Conservation (phyloP, 1,284 basidiomycete species). For the Ceratobasidium theobromae region DNA sequence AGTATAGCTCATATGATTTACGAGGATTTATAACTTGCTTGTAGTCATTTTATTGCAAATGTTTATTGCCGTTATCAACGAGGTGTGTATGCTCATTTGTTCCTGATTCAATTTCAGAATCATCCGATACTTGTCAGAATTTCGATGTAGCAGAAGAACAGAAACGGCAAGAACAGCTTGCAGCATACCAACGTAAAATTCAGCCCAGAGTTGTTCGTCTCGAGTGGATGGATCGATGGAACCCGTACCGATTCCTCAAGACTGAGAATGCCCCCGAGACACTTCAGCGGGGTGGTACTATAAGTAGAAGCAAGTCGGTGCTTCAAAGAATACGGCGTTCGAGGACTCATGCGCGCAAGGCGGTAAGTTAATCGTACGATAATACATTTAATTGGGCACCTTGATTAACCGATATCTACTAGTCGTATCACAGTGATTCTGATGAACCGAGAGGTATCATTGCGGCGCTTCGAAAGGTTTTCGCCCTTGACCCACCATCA, state of each 20-base stretch:
- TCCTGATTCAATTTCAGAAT: too few species aligned
- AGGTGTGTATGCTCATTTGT: slow-evolving; percentile 49
- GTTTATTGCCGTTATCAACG: slow-evolving; percentile 98
- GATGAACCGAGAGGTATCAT: slow-evolving; percentile 32
- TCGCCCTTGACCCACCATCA: slow-evolving; percentile 49
- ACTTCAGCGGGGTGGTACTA: slow-evolving; percentile 49
- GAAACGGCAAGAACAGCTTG: slow-evolving; percentile 82
- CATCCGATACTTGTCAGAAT: too few species aligned
- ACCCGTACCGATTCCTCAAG: slow-evolving; percentile 85
- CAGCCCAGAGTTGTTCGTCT: slow-evolving; percentile 48
- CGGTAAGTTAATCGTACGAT: neutral
- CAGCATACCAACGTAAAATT: slow-evolving; percentile 49
- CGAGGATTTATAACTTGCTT: too few species aligned
- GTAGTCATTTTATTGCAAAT: slow-evolving; percentile 93
- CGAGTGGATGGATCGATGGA: slow-evolving; percentile 75
- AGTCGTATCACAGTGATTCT: slow-evolving; percentile 31
- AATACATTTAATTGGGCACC: neutral
- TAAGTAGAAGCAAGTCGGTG: slow-evolving; percentile 16
- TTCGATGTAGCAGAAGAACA: slow-evolving; percentile 91
- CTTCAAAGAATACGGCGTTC: slow-evolving; percentile 26
- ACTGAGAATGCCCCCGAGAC: slow-evolving; percentile 72
- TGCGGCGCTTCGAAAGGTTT: slow-evolving; percentile 39
- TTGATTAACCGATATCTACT: too few species aligned
- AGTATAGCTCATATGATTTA: slow-evolving; percentile 31
- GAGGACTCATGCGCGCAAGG: slow-evolving; percentile 27